Base-by-base conservation (phyloP, 73 alveolate species). In the Stentor coeruleus region DNA sequence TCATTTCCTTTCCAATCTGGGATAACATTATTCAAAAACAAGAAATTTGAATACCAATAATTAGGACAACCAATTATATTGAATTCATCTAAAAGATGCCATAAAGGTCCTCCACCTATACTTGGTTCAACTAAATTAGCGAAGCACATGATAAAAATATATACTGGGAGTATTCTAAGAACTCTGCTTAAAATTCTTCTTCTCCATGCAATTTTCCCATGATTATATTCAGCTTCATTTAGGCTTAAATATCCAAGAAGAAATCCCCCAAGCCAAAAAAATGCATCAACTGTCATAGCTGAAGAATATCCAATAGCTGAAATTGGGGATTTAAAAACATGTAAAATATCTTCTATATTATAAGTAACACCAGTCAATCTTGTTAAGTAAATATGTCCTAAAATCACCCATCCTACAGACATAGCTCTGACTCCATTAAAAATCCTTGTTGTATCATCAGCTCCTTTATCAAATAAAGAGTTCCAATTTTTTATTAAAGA, bases 241-340 rank as follows among this genome's bases (percentile, higher is more conserved):
- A 83, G 37, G 35, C 60, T 15, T 14, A 80, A 30, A 40, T 81
- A 85, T 39, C 39, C 58, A 33, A 41, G 31, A 3, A 85, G 42
- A 85, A 85, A 85, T 37, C 91, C 91, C 3, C 85, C 77, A 15
- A 85, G 76, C 81, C 75, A 81, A 40, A 81, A 77, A 85, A 85
- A 85, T 3, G 85, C 26, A 59, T 85, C 91, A 49, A 85, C 91
- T n/a, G 91, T 87, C 49, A 31, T 73, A 76, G 75, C 58, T 30
- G 82, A 85, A 57, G 84, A 82, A 20, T 82, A 77, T 20, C 39
- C 80, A 38, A 85, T 3, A 4, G 79, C 39, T 28, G 39, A 11
- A 31, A 20, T 26, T 14, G 39, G n/a, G 1, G 26, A 26, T 49
- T 74, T 28, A 20, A 41, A 30, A 39, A 74, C n/a, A 11, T n/a